phyloP scores from a whole-genome alignment of 768 basidiomycete genomes.

The Solioccasus polychromus region DNA sequence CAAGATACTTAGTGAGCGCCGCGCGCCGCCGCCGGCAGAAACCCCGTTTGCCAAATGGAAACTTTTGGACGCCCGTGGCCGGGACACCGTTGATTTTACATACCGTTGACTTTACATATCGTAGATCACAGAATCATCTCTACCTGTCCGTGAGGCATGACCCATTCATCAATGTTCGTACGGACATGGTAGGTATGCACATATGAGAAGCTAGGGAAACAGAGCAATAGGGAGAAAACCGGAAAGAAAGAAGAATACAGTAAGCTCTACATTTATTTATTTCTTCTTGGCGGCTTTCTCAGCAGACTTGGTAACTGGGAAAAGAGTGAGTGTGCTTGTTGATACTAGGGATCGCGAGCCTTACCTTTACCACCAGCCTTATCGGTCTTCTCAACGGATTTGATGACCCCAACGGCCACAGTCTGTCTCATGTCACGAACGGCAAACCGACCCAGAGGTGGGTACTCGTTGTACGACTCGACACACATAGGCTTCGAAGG shows the following conservation, averaged over 20 bases:
- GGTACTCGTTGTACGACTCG: conserved; percentile 94
- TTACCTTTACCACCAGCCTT: conserved; percentile 83
- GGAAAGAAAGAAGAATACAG: conserved; percentile 57
- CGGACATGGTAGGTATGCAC: conserved; percentile 43
- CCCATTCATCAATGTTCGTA: conserved; percentile 45
- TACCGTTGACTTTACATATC: too few species aligned
- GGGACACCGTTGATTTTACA: too few species aligned
- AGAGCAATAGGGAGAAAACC: conserved; percentile 40
- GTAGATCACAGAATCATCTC: too few species aligned
- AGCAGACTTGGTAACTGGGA: conserved; percentile 84
- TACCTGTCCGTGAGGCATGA: conserved; percentile 10
- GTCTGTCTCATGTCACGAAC: conserved; percentile 99
- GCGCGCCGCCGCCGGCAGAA: too few species aligned
- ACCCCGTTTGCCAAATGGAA: too few species aligned
- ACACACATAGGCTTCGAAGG: conserved; percentile 97
- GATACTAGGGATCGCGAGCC: conserved; percentile 16
- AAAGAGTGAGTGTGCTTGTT: conserved; percentile 12
- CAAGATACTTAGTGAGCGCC: too few species aligned
- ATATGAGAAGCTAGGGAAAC: conserved; percentile 28
- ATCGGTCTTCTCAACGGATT: conserved; percentile 94
- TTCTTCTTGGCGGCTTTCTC: conserved; percentile 97
- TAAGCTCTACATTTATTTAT: conserved; percentile 78
- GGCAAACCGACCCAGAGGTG: conserved; percentile 98
- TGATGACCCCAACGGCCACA: conserved; percentile 98
- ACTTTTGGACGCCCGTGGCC: too few species aligned